Evolutionary conservation across 2,329 filamentous ascomycete genomes (phyloP).

Genomic region (Mycosphaerella sp.): DNA sequence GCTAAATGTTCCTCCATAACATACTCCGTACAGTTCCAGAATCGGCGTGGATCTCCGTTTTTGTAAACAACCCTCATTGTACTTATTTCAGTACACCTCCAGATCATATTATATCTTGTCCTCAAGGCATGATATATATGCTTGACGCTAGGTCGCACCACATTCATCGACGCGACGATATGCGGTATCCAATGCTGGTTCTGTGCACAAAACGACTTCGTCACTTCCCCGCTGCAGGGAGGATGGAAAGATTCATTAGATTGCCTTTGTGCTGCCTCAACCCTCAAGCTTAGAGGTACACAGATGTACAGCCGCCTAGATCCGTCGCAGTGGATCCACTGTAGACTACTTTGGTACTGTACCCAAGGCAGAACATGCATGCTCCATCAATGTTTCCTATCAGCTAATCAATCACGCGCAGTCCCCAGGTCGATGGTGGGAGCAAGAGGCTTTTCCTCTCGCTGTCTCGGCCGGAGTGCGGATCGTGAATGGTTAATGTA

Average conservation of each 20-base stretch:
- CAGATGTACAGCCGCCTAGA: slow-evolving; percentile 7
- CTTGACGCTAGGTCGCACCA: slow-evolving; percentile 1
- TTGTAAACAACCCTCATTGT: no score
- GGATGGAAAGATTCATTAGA: background rate
- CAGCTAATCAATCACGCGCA: no score
- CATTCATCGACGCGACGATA: background rate
- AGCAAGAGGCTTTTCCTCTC: no score
- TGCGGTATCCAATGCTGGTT: slow-evolving; percentile 2
- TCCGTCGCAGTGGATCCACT: slow-evolving; percentile 10
- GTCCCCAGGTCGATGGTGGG: no score
- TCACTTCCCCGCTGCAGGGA: background rate
- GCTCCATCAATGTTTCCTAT: background rate
- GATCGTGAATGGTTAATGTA: background rate
- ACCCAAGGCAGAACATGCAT: background rate
- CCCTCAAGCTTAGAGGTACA: slow-evolving; percentile 5
- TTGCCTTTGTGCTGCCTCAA: slow-evolving; percentile 10
- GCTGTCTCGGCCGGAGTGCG: slow-evolving; percentile 5
- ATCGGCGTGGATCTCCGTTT: background rate
- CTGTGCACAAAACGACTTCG: slow-evolving; percentile 7
- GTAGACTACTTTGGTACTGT: background rate
- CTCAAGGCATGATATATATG: background rate
- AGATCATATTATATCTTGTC: background rate
- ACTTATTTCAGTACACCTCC: no score
- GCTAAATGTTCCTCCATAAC: slow-evolving; percentile 3
- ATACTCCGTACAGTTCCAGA: background rate